These are phyloP conservation scores for Aspergillus sp. DNA, from an alignment of 2,329 filamentous ascomycete genomes.

Conservation along the genomic window DNA sequence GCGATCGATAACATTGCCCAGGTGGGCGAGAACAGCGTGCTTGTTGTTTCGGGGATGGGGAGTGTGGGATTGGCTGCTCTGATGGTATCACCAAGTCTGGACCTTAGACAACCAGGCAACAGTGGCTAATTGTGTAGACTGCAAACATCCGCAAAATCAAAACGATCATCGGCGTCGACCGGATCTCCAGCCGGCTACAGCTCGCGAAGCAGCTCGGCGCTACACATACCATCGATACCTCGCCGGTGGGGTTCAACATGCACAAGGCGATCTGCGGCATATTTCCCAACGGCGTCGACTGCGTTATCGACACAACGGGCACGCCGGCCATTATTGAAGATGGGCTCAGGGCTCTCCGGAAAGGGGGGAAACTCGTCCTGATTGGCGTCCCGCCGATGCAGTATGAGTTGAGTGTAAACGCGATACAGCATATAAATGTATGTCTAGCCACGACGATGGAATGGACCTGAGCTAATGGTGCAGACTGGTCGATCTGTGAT, in stretches of 20 bases:
- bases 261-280: constrained; percentile 6
- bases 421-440: constrained; percentile 11
- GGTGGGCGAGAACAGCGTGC: constrained; percentile 34
- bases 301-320: constrained; percentile 24
- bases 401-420: constrained; percentile 1
- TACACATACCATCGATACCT: constrained; percentile 40
- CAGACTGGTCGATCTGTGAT: constrained; percentile 17
- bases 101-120: too few species aligned
- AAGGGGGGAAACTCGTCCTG: constrained; percentile 51
- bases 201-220: constrained; percentile 40
- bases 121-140: constrained; percentile 17
- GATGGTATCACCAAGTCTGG: constrained; percentile 31
- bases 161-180: constrained; percentile 41
- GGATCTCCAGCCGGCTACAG: constrained; percentile 31
- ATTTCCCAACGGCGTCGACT: constrained; percentile 10
- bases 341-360: constrained; percentile 25
- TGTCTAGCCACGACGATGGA: not conserved
- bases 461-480: not conserved
- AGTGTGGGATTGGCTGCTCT: constrained; percentile 50
- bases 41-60: constrained; percentile 47
- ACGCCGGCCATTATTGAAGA: constrained; percentile 18
- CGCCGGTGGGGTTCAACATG: constrained; percentile 7
- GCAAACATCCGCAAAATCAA: constrained; percentile 44
- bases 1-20: constrained; percentile 42
- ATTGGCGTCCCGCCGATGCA: constrained; percentile 49